Evolutionary conservation across 495 filamentous ascomycete genomes (phyloP), one percentile per base, ranked within the genome.

Genomic region (Terfezia boudieri): DNA sequence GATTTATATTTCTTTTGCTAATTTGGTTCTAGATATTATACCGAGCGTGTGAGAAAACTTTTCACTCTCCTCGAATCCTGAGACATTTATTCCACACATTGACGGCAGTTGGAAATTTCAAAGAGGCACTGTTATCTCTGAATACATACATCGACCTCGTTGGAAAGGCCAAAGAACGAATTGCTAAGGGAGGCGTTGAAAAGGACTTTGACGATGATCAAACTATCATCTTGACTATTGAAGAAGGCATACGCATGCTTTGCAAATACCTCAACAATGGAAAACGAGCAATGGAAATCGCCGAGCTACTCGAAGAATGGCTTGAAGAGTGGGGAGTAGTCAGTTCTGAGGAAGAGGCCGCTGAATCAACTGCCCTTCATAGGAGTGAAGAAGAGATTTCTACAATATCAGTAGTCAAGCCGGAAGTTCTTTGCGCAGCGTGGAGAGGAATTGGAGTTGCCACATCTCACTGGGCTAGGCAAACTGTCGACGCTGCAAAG

Each of bases 61-160:
- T 86, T 60, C 90, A 96, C 63, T 96, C 92, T 2, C 89, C 87
- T 6, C 67, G 81, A 22, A 79, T 96, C 53, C 69, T 98, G 35
- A 73, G 89, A 53, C 80, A 92, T 63, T 73, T 98, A 1, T 96
- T 96, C 59, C 83, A 79, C 12, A 81, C 94, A 6, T 90, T 96
- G 67, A 71, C 82, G 3, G 73, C 84, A 2, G 70, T 94, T 41
- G 86, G 85, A 12, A 87, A 98, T 54, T 94, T 94, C 59, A 77
- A 86, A 54, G 71, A 95, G 43, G 90, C 89, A 4, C 72, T 89
- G 59, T 81, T 84, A 60, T 80, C 92, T 1, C 81, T 94, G 53
- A 79, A 89, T 65, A 84, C 87, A 0, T 98, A 95, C 67, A 69
- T 93, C 16, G 83, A 92, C 52, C 81, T 96, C 52, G 75, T 93